Evolutionary conservation across 1,284 basidiomycete genomes (phyloP).

Genomic region (Xanthoconium separans): DNA sequence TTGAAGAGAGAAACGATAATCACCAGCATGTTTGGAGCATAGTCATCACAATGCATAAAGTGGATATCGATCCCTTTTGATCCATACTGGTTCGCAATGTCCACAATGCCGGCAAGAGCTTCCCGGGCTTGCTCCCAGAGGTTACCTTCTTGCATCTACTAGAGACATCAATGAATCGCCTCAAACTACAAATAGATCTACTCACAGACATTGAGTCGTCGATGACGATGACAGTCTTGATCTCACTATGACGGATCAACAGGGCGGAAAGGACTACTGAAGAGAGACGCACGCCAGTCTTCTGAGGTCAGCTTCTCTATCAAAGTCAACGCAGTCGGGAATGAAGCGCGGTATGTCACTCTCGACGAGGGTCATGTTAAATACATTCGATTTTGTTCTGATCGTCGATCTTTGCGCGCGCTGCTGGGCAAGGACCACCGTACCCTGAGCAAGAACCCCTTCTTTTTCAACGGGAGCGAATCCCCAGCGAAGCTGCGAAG

Average conservation of each 20-base stretch:
- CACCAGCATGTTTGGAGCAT: slow-evolving; percentile 37
- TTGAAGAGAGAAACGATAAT: neutral
- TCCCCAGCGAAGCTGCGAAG: slow-evolving; percentile 34
- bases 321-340: slow-evolving; percentile 2
- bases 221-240: slow-evolving; percentile 41
- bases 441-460: slow-evolving; percentile 26
- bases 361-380: slow-evolving; percentile 31
- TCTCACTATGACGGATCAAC: slow-evolving; percentile 22
- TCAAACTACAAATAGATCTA: neutral
- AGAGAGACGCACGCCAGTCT: slow-evolving; percentile 27
- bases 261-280: neutral
- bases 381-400: slow-evolving; percentile 8
- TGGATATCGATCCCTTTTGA: slow-evolving; percentile 44
- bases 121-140: slow-evolving; percentile 41
- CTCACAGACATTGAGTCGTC: slow-evolving; percentile 47
- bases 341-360: slow-evolving; percentile 30
- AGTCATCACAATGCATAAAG: slow-evolving; percentile 41
- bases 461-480: slow-evolving; percentile 18
- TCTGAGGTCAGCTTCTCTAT: slow-evolving; percentile 23
- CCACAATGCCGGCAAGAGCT: slow-evolving; percentile 43
- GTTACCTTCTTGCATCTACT: slow-evolving; percentile 38
- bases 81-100: slow-evolving; percentile 39
- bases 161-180: slow-evolving; percentile 1
- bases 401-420: neutral
- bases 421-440: slow-evolving; percentile 34